Evolutionary conservation across 768 basidiomycete genomes (phyloP).

Genomic region (Podaxis sp.): DNA sequence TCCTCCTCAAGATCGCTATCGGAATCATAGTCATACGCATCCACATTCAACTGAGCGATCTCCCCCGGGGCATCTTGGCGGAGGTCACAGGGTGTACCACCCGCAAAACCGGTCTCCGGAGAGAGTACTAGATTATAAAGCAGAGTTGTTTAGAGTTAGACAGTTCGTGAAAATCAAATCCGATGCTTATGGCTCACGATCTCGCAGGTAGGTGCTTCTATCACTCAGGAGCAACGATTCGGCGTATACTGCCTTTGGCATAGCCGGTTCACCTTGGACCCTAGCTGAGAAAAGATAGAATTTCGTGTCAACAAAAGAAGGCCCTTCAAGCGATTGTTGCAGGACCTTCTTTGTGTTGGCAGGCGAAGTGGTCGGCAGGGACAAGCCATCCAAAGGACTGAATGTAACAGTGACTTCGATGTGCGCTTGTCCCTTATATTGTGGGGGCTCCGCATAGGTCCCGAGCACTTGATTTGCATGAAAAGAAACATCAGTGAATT

Average conservation of each 20-base stretch:
- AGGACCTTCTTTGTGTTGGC: neutral
- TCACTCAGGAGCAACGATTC: constrained; percentile 5
- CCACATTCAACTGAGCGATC: constrained; percentile 1
- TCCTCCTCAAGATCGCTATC: constrained; percentile 15
- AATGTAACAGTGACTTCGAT: constrained; percentile 2
- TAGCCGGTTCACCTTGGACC: neutral
- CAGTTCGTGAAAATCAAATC: too few species aligned
- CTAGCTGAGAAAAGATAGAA: constrained; percentile 14
- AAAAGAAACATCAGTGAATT: neutral
- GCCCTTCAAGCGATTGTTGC: neutral
- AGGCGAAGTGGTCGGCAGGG: neutral
- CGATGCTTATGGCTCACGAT: neutral
- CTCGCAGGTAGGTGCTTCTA: neutral
- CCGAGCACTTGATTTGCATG: neutral
- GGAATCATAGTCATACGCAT: constrained; percentile 10
- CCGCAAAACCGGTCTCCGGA: neutral
- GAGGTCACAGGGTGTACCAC: neutral
- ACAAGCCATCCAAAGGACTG: neutral
- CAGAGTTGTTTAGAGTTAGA: too few species aligned
- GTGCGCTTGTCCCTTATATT: neutral
- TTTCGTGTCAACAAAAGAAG: constrained; percentile 12
- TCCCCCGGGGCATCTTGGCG: neutral
- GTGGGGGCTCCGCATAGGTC: neutral
- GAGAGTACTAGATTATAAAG: constrained; percentile 9
- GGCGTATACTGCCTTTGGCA: constrained; percentile 5